Evolutionary conservation across 1,139 yeast species (phyloP), one percentile per base, ranked within the genome.

Genomic region (Spencermartinsiella ligniputridi): DNA sequence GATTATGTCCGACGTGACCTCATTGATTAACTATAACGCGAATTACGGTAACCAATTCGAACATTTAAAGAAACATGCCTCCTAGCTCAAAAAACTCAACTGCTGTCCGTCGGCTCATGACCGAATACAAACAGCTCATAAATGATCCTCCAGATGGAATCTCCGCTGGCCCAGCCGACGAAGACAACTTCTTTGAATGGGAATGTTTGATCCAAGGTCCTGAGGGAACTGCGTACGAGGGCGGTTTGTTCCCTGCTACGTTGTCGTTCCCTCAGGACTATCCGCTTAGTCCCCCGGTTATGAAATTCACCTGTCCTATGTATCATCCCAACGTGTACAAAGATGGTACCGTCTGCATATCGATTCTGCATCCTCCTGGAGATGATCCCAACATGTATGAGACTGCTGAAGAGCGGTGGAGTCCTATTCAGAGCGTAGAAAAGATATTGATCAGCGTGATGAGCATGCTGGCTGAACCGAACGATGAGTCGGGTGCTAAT

Each of bases 311-410:
- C 16, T 90, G 96, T 17, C 84, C 95, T 3, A 75, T 92, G 45
- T 74, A 86, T 51, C 98, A 92, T 64, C 98, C 98, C 16, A 92
- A 92, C 65, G 80, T 92, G 46, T 92, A 90, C 63, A 80, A 87
- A 44, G 95, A 90, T 63, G 98, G 98, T 2, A 88, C 87, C 21
- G 98, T 92, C 5, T 92, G 98, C 66, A 92, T 92, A 45, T 88
- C 96, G 19, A 92, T 92, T 49, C 72, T 92, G 52, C 98, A 92
- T 62, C 81, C 96, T 1, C 96, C 97, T 0, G 98, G 98, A 11
- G 96, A 90, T 58, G 98, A 92, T 64, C 97, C 98, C 20, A 81
- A 89, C 64, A 90, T 84, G 74, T 92, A 92, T 66, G 98, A 92
- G 64, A 68, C 87, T 27, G 96, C 97, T 0, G 94, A 90, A 53